Percentiles rank a stretch among this genome's conserved stretches.
Conservation (phyloP, 1,284 basidiomycete species). For the Marasmius fiardii region DNA sequence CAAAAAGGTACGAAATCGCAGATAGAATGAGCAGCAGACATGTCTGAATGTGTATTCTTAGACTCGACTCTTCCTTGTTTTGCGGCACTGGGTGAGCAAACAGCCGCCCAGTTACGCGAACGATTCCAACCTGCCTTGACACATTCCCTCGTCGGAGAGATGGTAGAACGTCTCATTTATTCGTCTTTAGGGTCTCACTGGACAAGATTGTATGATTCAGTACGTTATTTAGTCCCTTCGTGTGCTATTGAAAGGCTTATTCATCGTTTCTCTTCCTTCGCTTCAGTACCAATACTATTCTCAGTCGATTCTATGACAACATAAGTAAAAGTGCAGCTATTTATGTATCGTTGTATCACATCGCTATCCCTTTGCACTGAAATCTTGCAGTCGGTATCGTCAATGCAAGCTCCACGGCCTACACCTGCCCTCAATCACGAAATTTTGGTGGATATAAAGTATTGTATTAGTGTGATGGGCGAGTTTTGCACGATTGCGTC, state of each 20-base stretch:
- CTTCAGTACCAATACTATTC: constrained; percentile 78
- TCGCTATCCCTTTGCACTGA: too few species aligned
- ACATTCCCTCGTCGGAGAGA: constrained; percentile 83
- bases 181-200: constrained; percentile 89
- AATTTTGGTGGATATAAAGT: too few species aligned
- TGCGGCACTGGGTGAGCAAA: constrained; percentile 86
- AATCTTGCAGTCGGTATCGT: too few species aligned
- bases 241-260: constrained; percentile 3
- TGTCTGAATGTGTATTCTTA: constrained; percentile 24
- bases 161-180: constrained; percentile 86
- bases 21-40: neutral
- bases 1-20: constrained; percentile 15
- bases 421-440: too few species aligned
- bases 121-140: constrained; percentile 93
- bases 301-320: constrained; percentile 67
- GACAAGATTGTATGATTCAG: constrained; percentile 90
- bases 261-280: constrained; percentile 6
- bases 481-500: too few species aligned
- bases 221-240: constrained; percentile 37
- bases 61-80: constrained; percentile 96
- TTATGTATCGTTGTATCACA: neutral
- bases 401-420: too few species aligned
- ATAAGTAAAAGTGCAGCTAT: neutral
- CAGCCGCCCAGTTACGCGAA: constrained; percentile 83
- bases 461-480: too few species aligned